Evolutionary conservation across 257 asterid species (phyloP).

Genomic region (Striga asiatica): DNA sequence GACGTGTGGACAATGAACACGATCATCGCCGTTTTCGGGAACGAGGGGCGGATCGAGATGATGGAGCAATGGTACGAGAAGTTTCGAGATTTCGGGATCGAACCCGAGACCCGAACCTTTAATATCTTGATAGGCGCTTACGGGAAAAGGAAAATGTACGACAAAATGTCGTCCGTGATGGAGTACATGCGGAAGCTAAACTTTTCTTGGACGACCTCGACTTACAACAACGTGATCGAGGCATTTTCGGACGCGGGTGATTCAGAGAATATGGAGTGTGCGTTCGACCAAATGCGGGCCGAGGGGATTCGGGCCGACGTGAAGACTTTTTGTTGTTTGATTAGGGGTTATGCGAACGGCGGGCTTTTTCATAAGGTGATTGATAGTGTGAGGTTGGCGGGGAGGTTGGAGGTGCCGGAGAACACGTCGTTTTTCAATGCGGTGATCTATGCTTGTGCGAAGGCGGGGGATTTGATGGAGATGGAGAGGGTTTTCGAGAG

Average conservation of each 20-base stretch:
- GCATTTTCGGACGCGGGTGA: conserved; percentile 82
- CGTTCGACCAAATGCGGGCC: conserved; percentile 76
- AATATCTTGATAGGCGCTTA: conserved; percentile 87
- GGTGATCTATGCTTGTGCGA: conserved; percentile 69
- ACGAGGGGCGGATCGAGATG: conserved; percentile 67
- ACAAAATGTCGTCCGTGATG: conserved; percentile 92
- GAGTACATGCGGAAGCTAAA: conserved; percentile 91
- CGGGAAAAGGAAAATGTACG: conserved; percentile 80
- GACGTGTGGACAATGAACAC: conserved; percentile 94
- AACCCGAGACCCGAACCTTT: conserved; percentile 72
- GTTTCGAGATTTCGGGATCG: conserved; percentile 67
- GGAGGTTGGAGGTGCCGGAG: conserved; percentile 77
- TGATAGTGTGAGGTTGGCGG: conserved; percentile 61
- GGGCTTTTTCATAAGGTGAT: conserved; percentile 80
- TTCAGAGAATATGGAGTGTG: conserved; percentile 66
- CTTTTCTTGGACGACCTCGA: conserved; percentile 88
- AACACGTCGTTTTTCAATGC: conserved; percentile 74
- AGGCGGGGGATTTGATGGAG: conserved; percentile 79
- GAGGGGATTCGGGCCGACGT: conserved; percentile 80
- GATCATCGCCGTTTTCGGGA: conserved; percentile 67
- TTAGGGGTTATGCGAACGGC: conserved; percentile 79
- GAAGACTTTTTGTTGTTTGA: conserved; percentile 75
- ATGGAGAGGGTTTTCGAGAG: conserved; percentile 83
- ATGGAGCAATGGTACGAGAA: conserved; percentile 97
- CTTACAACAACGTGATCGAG: conserved; percentile 87